A percentile compares a stretch with the other conserved stretches of the same genome.
These are phyloP conservation scores for Nicotiana knightiana DNA, from an alignment of 257 asterid species.

Conservation along the genomic window DNA sequence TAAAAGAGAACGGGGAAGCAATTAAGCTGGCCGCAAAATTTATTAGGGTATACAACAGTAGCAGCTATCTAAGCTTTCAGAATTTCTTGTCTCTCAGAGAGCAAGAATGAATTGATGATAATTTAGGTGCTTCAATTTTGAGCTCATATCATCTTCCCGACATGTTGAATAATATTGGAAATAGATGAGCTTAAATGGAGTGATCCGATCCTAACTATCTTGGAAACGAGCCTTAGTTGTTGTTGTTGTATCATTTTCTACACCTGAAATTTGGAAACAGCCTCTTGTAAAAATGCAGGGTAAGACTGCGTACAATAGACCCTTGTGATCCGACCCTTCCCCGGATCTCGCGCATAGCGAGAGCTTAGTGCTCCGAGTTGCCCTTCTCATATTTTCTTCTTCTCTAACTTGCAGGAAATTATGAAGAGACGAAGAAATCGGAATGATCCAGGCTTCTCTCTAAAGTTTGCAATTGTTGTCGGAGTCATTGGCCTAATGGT, in stretches of 20 bases:
- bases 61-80: background rate
- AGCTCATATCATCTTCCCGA: background rate
- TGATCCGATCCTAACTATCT: background rate
- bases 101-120: background rate
- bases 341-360: too few species aligned
- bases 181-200: background rate
- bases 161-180: background rate
- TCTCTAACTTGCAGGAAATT: conserved; percentile 25
- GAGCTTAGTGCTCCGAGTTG: too few species aligned
- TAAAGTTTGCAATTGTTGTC: conserved; percentile 33
- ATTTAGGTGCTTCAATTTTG: background rate
- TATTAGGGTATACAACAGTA: background rate
- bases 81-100: background rate
- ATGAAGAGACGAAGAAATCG: conserved; percentile 35
- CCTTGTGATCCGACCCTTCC: too few species aligned
- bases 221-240: background rate
- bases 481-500: conserved; percentile 38
- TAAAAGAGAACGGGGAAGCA: background rate
- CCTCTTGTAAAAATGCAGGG: too few species aligned
- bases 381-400: background rate
- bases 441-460: conserved; percentile 35
- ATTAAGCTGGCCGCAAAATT: background rate
- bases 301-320: too few species aligned
- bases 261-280: background rate
- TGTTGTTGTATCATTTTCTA: background rate